Percentiles rank a stretch among this genome's conserved stretches.
phyloP scores from a whole-genome alignment of 164 flowering plant species.

The Vitis riparia region DNA sequence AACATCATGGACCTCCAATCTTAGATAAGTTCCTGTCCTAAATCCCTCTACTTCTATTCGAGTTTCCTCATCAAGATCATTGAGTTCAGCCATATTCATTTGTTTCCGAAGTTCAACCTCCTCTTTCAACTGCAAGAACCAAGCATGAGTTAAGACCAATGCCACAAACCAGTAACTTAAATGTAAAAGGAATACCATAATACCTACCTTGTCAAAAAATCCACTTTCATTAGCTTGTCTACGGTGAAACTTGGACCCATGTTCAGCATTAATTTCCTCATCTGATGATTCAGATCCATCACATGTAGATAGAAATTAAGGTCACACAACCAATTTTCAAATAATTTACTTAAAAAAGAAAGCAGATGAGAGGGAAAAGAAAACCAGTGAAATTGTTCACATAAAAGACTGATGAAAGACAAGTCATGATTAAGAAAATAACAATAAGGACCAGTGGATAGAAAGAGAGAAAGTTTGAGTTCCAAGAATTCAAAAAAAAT shows the following conservation, averaged over 20 bases:
- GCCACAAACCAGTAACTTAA: neutral
- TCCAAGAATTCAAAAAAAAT: neutral
- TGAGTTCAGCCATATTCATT: constrained; percentile 77
- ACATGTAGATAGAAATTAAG: constrained; percentile 65
- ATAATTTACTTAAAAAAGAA: neutral
- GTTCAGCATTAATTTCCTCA: constrained; percentile 49
- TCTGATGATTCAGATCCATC: constrained; percentile 66
- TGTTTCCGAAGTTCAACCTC: constrained; percentile 82
- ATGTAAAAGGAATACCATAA: neutral
- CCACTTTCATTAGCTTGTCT: constrained; percentile 50
- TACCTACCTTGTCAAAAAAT: constrained; percentile 70
- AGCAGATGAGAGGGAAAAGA: neutral
- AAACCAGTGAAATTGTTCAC: neutral
- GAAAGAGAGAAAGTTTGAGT: neutral
- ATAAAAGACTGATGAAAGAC: neutral
- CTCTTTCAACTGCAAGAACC: constrained; percentile 71
- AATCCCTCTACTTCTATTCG: constrained; percentile 86
- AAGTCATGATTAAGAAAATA: too few species aligned
- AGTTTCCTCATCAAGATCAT: constrained; percentile 81
- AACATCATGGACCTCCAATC: constrained; percentile 84
- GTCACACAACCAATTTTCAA: constrained; percentile 17
- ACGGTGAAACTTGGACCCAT: constrained; percentile 29
- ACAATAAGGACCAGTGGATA: too few species aligned
- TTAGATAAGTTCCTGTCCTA: constrained; percentile 82
- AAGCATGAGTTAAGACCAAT: neutral